These are phyloP conservation scores for Evansstolkia leycettana DNA, from an alignment of 495 filamentous ascomycete genomes.

Conservation along the genomic window DNA sequence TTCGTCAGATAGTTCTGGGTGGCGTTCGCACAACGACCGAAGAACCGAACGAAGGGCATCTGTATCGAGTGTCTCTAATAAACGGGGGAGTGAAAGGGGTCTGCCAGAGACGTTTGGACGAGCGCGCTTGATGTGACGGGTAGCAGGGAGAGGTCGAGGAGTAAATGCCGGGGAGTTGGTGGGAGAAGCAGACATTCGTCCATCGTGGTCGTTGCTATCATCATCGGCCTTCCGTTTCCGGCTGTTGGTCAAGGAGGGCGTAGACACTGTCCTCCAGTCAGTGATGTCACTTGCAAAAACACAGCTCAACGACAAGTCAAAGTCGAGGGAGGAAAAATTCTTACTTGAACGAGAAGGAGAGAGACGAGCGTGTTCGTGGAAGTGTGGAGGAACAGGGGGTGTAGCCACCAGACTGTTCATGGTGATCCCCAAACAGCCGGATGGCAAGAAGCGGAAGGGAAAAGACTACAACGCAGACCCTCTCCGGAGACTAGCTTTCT, in stretches of 20 bases:
- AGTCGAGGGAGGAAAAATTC: constrained; percentile 2
- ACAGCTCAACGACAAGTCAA: background rate
- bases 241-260: constrained; percentile 35
- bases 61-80: constrained; percentile 82
- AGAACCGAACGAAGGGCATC: constrained; percentile 72
- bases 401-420: constrained; percentile 54
- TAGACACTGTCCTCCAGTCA: constrained; percentile 36
- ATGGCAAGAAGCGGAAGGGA: constrained; percentile 13
- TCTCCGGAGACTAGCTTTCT: no score
- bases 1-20: constrained; percentile 64
- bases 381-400: constrained; percentile 64
- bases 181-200: constrained; percentile 82
- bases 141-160: constrained; percentile 50
- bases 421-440: constrained; percentile 25
- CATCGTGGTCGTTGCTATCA: constrained; percentile 50
- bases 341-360: constrained; percentile 62
- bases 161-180: constrained; percentile 63
- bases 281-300: constrained; percentile 1
- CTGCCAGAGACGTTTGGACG: constrained; percentile 62
- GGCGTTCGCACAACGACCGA: constrained; percentile 76
- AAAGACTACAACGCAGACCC: background rate
- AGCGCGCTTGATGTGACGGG: constrained; percentile 51
- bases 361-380: constrained; percentile 56
- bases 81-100: constrained; percentile 66
- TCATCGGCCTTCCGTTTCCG: constrained; percentile 88